These are phyloP conservation scores for Trifolium dubium DNA, from an alignment of 306 rosid genomes.

Conservation along the genomic window DNA sequence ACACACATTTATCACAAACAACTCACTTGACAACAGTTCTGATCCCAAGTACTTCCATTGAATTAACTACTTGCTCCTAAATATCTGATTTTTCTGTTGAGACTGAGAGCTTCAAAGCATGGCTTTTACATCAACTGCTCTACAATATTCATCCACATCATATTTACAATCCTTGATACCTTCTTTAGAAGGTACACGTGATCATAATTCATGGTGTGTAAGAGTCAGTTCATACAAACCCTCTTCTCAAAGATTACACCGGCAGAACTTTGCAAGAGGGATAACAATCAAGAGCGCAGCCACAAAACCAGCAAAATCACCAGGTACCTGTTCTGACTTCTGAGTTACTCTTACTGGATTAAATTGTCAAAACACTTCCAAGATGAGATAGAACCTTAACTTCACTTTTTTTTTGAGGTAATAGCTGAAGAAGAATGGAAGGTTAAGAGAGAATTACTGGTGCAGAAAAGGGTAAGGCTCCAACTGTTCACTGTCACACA, in stretches of 20 bases:
- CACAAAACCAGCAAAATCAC: conserved; percentile 82
- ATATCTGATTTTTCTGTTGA: conserved; percentile 31
- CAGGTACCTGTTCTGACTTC: conserved; percentile 61
- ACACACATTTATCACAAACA: conserved; percentile 24
- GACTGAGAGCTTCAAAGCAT: conserved; percentile 45
- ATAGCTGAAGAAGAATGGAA: conserved; percentile 99
- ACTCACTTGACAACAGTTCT: conserved; percentile 26
- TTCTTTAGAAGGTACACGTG: conserved; percentile 52
- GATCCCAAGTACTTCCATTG: conserved; percentile 36
- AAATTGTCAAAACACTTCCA: conserved; percentile 18
- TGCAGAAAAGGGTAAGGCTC: conserved; percentile 70
- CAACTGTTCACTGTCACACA: neutral
- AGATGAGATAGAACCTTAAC: conserved; percentile 29
- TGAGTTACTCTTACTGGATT: neutral
- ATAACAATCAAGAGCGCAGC: conserved; percentile 69
- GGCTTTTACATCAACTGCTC: conserved; percentile 59
- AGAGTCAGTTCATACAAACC: conserved; percentile 50
- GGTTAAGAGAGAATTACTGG: conserved; percentile 70
- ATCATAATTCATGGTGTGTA: conserved; percentile 49
- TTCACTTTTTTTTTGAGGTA: conserved; percentile 48
- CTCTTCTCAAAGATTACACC: conserved; percentile 43
- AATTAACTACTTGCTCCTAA: conserved; percentile 30
- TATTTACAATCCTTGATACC: conserved; percentile 54
- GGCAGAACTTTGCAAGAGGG: conserved; percentile 50
- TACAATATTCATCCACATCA: conserved; percentile 57